These are phyloP conservation scores for Panaeolus papilionaceus DNA, from an alignment of 768 basidiomycete genomes.

Conservation along the genomic window DNA sequence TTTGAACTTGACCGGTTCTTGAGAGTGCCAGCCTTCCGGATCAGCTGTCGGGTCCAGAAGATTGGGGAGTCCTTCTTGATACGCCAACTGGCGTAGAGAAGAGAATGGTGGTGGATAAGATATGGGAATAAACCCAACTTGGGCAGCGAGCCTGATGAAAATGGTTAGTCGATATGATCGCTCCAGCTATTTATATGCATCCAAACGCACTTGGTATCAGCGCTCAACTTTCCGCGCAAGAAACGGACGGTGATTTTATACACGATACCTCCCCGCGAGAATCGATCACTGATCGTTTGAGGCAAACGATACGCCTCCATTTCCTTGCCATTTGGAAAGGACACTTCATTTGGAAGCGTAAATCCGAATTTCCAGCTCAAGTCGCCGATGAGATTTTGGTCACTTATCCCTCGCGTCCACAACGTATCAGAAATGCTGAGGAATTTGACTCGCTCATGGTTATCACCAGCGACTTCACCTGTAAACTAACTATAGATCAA, in stretches of 20 bases:
- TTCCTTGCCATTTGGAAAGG: conserved; percentile 28
- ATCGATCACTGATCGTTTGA: conserved; percentile 46
- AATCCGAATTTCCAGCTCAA: conserved; percentile 45
- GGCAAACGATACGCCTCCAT: conserved; percentile 38
- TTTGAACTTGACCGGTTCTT: conserved; percentile 30
- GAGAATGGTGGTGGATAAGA: conserved; percentile 39
- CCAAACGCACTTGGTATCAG: conserved; percentile 40
- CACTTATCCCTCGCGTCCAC: conserved; percentile 42
- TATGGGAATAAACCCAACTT: conserved; percentile 40
- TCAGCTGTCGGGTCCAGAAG: conserved; percentile 44
- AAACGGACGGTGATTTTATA: conserved; percentile 44
- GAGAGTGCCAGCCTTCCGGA: conserved; percentile 47
- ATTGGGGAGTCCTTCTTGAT: conserved; percentile 36
- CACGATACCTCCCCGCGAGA: conserved; percentile 40
- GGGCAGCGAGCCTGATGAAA: conserved; percentile 34
- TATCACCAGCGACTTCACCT: conserved; percentile 36
- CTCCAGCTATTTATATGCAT: neutral
- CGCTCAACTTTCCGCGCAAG: conserved; percentile 32
- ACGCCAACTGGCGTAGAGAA: conserved; percentile 39
- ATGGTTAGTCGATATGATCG: neutral
- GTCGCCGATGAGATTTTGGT: conserved; percentile 42
- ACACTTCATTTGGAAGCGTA: conserved; percentile 45
- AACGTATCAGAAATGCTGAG: conserved; percentile 39
- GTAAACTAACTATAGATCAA: conserved; percentile 24
- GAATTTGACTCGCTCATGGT: conserved; percentile 40